Evolutionary conservation across 768 basidiomycete species (phyloP), one percentile per base, ranked within the genome.

Genomic region (Auricularia sp.): DNA sequence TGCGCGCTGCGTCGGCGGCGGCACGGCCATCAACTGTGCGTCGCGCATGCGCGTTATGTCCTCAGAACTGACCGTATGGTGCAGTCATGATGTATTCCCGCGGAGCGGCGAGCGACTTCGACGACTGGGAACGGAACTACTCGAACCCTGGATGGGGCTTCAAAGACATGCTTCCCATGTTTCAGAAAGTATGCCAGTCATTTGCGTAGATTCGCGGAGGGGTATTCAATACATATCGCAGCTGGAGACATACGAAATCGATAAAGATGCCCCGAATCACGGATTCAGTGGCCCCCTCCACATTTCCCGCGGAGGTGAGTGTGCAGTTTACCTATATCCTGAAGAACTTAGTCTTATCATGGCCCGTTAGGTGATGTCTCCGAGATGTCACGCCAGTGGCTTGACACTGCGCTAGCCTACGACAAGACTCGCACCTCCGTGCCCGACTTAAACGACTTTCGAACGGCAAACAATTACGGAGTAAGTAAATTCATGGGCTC

Each of bases 91-190:
- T 83, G 77, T 88, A 87, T 67, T 82, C 79, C 0, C 80, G 87
- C 33, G 81, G 84, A 14, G 73, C 82, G 7, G 81, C 83, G 1
- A 86, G 85, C 0, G 87, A 89, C 69, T 87, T 83, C 61, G 84
- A 89, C 67, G 83, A 83, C 62, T 88, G 86, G 87, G 80, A 82
- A 67, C 67, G 54, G 3, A 70, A 76, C 2, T 72, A 82, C 33
- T 77, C 76, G 3, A 87, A 87, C 69, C 72, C 79, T 1, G 87
- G 86, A 1, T 89, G 87, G 87, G 77, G 84, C 4, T 82, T 83
- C 0, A 75, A 77, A 61, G 75, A 83, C 34, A 69, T 89, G 3
- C 80, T 88, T 36, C 86, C 86, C 0, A 73, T 87, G 14, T 67
- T 86, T 36, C 81, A 76, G 67, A 86, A 87, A 79, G 87, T 82